Base-by-base conservation (phyloP, 2,329 filamentous ascomycete species). In the Botrytis galanthina region DNA sequence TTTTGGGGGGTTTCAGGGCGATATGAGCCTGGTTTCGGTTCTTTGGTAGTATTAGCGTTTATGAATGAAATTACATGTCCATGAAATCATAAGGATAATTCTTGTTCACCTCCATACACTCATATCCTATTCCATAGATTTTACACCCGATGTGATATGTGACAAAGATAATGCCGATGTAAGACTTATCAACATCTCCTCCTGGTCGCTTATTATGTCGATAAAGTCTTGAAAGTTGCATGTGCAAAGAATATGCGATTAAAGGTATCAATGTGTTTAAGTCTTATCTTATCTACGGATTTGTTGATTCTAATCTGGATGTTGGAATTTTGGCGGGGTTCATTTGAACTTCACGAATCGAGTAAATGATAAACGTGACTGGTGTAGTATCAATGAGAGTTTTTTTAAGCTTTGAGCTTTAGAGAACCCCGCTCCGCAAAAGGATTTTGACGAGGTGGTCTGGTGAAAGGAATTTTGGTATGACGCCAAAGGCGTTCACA, bases 41-140 rank as follows among this genome's bases (percentile, higher is more conserved):
- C 46, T 68, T 68, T 18, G 64, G 18, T 68, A 57, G 46, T 68
- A 39, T 37, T 68, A 68, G 66, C 66, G 66, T 42, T 57, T 68
- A 68, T 42, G 35, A 68, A 39, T 68, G 48, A 57, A 39, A 54
- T 68, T 16, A 20, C 12, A 68, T 42, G 39, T 54, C 32, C 22
- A 68, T 57, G 10, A 68, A 68, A 57, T 57, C 7, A 32, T 16
- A 22, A 32, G 16, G 3, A 9, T 39, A 22, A 26, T 39, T 29
- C 48, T 54, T 54, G 14, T n/a, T 54, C 12, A 10, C 5, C 16
- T n/a, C 48, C 12, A 3, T 29, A 48, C 26, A 54, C 5, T 54
- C n/a, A 54, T n/a, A 9, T 18, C 51, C n/a, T 4, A 16, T 54
- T 29, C 3, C 3, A 29, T 26, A n/a, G 7, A 18, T n/a, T 54